Evolutionary conservation across 1,284 basidiomycete genomes (phyloP), one percentile per base, ranked within the genome.

Genomic region (Amylostereum chailletii): DNA sequence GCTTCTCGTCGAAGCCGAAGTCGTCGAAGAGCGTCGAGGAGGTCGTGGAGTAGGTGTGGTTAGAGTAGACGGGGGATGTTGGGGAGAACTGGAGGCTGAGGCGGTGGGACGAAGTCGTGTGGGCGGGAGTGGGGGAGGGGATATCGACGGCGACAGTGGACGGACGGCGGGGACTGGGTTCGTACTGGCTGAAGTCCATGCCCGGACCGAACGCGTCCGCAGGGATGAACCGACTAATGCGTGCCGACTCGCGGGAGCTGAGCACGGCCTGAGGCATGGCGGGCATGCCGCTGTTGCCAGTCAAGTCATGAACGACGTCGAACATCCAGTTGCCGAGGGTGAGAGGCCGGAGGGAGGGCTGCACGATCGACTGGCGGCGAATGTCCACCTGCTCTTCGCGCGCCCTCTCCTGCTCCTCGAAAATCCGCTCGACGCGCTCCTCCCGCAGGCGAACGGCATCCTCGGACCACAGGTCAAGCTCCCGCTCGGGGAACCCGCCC

Each of bases 251-350:
- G 36, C 59, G 57, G 33, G 58, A 48, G 3, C 52, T 50, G 7
- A 56, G 54, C 19, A 58, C 45, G 5, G 60, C 50, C 29, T 57
- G 55, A 1, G 56, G 52, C 46, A 58, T 51, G 42, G 42, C 11
- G 39, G 53, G 33, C 46, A 52, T 39, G 48, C 33, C 19, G 10
- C 52, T 45, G 3, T 58, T 47, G 45, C 64, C 61, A 3, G 81
- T 81, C n/a, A 88, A 65, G 51, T 86, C 84, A 0, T 77, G 72
- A 34, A 89, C 74, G 49, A 76, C 85, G 42, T 89, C 85, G 50
- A 87, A 75, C 85, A 88, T 88, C 87, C 86, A 89, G 55, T 78
- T 77, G 36, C 79, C 79, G 39, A 82, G 59, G 4, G 66, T 65
- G 53, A 69, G 56, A 3, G 68, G 68, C 2, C 65, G 64, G 50